Base-by-base conservation (phyloP, 768 basidiomycete species). In the Tulasnella sp. region DNA sequence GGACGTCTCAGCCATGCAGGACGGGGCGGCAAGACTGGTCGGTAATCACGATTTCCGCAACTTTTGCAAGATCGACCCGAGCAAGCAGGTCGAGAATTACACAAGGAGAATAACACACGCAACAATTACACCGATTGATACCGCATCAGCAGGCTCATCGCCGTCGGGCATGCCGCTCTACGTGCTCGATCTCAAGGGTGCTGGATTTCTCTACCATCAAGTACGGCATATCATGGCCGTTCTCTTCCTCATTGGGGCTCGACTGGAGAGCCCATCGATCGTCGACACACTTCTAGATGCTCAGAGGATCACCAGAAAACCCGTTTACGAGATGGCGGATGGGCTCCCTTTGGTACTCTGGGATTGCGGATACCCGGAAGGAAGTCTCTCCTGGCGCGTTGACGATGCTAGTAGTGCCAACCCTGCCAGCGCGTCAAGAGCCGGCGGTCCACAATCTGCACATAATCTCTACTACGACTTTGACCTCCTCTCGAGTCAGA, bases 31-130 rank as follows among this genome's bases (percentile, higher is more conserved):
- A 1, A 82, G 85, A 6, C 83, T 99, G 64, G 80, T 94, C 35
- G 96, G 96, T 40, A 88, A 90, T 74, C 95, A 98, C 82, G 96
- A 98, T 81, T 98, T 97, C 77, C 88, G 95, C 17, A 98, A 98
- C 77, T 84, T 98, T 39, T 97, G 93, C 83, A 98, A 95, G 79
- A 81, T 98, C 26, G 96, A 98, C 78, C 86, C 93, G 0, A 84
- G 88, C 39, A 98, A 98, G 80, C 95, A 98, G 80, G 90, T 98
- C 74, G 88, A 89, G 29, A 85, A 86, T 72, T 96, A 95, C 80
- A 82, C 79, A 29, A 84, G 96, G 37, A 83, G 83, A 26, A 88
- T 98, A 68, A 75, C 88, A 42, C 83, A 82, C 19, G 94, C 92
- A 0, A 84, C 86, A 35, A 87, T 95, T 62, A 81, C 82, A 12